Evolutionary conservation across 2,329 filamentous ascomycete genomes (phyloP), one percentile per base, ranked within the genome.

Genomic region (Orbilia quercus): DNA sequence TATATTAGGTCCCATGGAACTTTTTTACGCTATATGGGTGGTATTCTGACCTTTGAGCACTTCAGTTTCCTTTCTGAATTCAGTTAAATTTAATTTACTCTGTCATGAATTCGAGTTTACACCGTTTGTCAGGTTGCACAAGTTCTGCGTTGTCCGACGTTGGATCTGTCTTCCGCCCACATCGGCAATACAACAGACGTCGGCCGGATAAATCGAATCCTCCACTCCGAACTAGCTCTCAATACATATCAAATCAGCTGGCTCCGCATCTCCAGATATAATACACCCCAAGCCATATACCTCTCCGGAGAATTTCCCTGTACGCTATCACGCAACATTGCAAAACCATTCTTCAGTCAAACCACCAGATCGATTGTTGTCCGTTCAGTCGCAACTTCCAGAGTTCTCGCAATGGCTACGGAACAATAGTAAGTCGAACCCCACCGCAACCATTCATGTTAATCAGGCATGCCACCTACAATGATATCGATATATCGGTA

Each of bases 351-450:
- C 14, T 36, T 36, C 28, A 38, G 25, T 2, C 36, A 31, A 38
- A 47, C 31, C 44, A 28, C 44, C 12, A 38, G 7, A 36, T 45
- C 57, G 2, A 40, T 44, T n/a, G 36, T 23, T 42, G 14, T 31
- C 51, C 67, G 54, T n/a, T 38, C 51, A 4, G 58, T 57, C 45
- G 23, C 51, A 34, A 36, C 53, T 20, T 57, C 67, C 53, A 72
- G 59, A 53, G 5, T 25, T 36, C 45, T 63, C 38, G 59, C 67
- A 44, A 72, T 72, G 67, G 51, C 59, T 6, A 72, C 67, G n/a
- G 67, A 72, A 65, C 67, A 72, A 54, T 72, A 72, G 67, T 72
- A 59, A 38, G 67, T 40, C 36, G 9, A 31, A 31, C 9, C 28
- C 28, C 28, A 31, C 28, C 28, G 14, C 16, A 42, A 6, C 38